Evolutionary conservation across 2,329 filamentous ascomycete genomes (phyloP).

Genomic region (Aspergillus unguis): DNA sequence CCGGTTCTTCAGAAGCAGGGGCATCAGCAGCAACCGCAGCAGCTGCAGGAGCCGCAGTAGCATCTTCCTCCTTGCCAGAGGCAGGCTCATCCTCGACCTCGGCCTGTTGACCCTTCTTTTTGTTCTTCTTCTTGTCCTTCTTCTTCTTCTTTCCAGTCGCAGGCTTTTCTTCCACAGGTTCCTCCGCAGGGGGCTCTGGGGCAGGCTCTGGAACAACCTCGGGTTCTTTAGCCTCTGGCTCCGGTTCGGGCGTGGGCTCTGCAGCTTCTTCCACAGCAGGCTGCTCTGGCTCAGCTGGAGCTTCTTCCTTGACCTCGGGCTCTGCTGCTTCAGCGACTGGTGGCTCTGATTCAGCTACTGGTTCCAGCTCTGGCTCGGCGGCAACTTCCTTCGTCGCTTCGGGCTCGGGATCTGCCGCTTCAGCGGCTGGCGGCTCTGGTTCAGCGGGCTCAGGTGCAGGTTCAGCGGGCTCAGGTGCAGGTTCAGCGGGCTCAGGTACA

Average conservation of each 20-base stretch:
- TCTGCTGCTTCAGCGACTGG: not conserved
- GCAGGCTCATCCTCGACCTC: constrained; percentile 10
- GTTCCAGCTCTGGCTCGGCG: too few species aligned
- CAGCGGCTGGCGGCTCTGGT: too few species aligned
- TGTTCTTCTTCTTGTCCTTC: not conserved
- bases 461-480: not conserved
- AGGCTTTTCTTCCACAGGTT: not conserved
- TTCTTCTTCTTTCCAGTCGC: not conserved
- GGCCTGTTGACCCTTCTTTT: not conserved
- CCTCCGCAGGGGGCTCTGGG: constrained; percentile 6
- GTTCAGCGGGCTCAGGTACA: not conserved
- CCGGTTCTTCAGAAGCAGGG: constrained; percentile 13
- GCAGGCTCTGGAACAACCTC: not conserved
- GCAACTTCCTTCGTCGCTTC: too few species aligned
- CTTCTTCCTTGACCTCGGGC: not conserved
- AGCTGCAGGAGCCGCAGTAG: not conserved
- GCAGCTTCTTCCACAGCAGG: not conserved
- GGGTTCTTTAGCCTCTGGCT: not conserved
- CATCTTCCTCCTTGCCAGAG: constrained; percentile 3
- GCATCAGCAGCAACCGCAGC: not conserved
- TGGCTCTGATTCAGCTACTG: not conserved
- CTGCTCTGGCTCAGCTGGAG: constrained; percentile 5
- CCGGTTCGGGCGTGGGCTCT: not conserved
- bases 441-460: too few species aligned
- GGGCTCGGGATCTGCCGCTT: too few species aligned